Conservation (phyloP, 169 alveolate genomes). For the Babesia microti region DNA sequence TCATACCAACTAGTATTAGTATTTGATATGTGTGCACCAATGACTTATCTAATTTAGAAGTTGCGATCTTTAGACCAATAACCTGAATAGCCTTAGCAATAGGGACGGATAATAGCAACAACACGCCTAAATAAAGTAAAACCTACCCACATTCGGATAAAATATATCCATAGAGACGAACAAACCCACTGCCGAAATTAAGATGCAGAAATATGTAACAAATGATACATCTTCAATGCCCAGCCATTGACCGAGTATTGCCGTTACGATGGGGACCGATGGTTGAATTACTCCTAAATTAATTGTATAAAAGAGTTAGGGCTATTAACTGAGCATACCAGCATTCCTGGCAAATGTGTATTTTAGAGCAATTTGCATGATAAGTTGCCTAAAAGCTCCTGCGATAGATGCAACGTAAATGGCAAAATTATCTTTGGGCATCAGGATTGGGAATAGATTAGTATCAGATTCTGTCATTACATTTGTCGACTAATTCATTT, state of each 20-base stretch:
- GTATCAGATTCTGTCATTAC: too few species aligned
- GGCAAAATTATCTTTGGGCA: too few species aligned
- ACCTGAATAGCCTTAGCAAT: slow-evolving; percentile 31
- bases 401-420: slow-evolving; percentile 20
- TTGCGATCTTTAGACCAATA: slow-evolving; percentile 20
- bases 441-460: too few species aligned
- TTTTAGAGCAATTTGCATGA: slow-evolving; percentile 35
- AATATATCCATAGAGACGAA: slow-evolving; percentile 34
- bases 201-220: slow-evolving; percentile 21
- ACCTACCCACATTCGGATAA: slow-evolving; percentile 7
- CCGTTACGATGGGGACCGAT: slow-evolving; percentile 47
- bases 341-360: slow-evolving; percentile 33
- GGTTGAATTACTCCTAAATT: slow-evolving; percentile 33
- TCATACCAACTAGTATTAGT: too few species aligned
- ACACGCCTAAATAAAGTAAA: slow-evolving; percentile 11
- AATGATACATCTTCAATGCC: slow-evolving; percentile 32
- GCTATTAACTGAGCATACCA: too few species aligned
- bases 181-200: slow-evolving; percentile 38
- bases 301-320: too few species aligned
- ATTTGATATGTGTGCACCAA: too few species aligned
- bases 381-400: slow-evolving; percentile 47
- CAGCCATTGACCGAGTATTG: slow-evolving; percentile 35
- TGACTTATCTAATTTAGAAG: too few species aligned
- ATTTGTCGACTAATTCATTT: too few species aligned
- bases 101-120: slow-evolving; percentile 23